Conservation (phyloP, 768 basidiomycete species). For the Suillus clintonianus region DNA sequence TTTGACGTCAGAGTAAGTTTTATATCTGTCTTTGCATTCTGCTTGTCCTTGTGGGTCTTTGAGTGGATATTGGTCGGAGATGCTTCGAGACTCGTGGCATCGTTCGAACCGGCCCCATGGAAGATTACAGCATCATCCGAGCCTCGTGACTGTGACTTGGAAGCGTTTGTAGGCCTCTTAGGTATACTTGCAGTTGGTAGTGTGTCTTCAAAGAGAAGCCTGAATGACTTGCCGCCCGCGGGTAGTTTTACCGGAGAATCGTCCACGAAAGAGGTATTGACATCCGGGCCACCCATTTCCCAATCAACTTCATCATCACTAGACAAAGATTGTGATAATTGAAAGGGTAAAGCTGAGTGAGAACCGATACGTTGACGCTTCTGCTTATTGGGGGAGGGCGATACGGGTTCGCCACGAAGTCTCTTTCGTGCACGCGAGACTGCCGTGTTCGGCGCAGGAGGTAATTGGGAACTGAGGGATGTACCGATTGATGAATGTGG, state of each 20-base stretch:
- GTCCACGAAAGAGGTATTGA: conserved; percentile 55
- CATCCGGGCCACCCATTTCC: conserved; percentile 25
- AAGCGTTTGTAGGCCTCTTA: conserved; percentile 11
- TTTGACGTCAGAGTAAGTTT: not conserved
- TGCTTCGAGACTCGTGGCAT: conserved; percentile 2
- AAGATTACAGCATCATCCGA: not conserved
- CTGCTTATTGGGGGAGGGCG: conserved; percentile 78
- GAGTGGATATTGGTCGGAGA: not conserved
- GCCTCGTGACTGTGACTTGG: not conserved
- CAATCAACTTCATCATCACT: conserved; percentile 39
- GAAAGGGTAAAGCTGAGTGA: conserved; percentile 40
- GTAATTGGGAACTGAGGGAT: conserved; percentile 19
- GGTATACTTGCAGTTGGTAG: conserved; percentile 18
- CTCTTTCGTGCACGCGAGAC: conserved; percentile 76
- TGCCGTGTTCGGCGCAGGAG: conserved; percentile 38
- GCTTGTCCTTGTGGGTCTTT: not conserved
- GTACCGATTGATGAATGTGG: conserved; percentile 15
- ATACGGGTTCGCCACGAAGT: conserved; percentile 79
- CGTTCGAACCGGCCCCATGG: conserved; percentile 2
- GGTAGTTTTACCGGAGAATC: conserved; percentile 73
- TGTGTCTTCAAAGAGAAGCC: conserved; percentile 65
- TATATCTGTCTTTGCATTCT: not conserved
- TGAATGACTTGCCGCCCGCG: conserved; percentile 61
- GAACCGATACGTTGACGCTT: conserved; percentile 63
- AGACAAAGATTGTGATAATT: conserved; percentile 30